A percentile compares a stretch with the other conserved stretches of the same genome.
These are phyloP conservation scores for Trichosporon ovoides DNA, from an alignment of 1,284 basidiomycete genomes.

Conservation along the genomic window DNA sequence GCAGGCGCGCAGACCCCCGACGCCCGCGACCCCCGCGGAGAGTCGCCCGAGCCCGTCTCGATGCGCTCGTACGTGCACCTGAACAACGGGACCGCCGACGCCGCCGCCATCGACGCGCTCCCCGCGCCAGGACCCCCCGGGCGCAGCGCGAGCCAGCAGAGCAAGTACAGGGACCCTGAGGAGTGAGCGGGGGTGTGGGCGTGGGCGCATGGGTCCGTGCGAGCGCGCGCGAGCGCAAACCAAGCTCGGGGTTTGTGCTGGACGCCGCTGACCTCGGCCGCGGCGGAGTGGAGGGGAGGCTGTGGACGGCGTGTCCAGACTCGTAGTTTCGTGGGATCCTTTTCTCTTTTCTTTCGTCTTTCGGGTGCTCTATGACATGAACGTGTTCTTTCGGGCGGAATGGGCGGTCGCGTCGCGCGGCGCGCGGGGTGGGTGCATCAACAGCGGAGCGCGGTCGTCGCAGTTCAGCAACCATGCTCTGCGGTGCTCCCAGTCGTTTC, in stretches of 20 bases:
- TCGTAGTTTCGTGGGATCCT: not conserved
- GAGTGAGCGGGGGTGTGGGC: no score
- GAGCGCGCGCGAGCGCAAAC: no score
- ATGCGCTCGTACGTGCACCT: conserved; percentile 39
- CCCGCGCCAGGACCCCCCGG: conserved; percentile 26
- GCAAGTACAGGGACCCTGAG: not conserved
- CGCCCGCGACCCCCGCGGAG: conserved; percentile 1
- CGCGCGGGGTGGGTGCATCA: no score
- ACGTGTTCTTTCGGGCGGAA: no score
- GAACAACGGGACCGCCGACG: conserved; percentile 35
- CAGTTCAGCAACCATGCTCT: no score
- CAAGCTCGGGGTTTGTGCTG: not conserved
- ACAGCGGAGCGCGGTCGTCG: no score
- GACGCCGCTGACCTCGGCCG: not conserved
- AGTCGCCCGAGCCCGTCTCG: conserved; percentile 23
- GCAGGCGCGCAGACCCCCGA: not conserved
- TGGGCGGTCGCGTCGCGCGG: no score
- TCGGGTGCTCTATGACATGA: not conserved
- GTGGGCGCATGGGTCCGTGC: no score
- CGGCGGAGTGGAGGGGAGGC: no score
- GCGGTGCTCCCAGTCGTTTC: no score
- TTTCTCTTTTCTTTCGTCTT: not conserved
- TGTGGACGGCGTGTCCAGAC: no score
- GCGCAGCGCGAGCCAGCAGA: conserved; percentile 2
- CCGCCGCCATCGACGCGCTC: conserved; percentile 30